Evolutionary conservation across 768 basidiomycete species (phyloP).

Genomic region (Suillus discolor): DNA sequence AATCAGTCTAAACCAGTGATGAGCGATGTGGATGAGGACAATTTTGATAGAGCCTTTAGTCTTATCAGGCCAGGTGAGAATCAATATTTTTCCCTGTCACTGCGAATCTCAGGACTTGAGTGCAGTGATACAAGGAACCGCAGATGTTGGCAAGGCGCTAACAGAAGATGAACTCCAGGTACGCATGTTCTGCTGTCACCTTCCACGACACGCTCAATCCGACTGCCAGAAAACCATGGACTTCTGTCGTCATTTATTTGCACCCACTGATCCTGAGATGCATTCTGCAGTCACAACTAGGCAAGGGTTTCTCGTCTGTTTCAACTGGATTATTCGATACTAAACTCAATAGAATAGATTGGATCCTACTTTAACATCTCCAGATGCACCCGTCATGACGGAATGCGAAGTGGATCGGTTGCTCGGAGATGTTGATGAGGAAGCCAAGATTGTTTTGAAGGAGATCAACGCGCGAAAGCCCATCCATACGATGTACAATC

Average conservation of each 20-base stretch:
- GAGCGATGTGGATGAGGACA: background rate
- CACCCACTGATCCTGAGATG: background rate
- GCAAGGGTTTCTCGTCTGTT: background rate
- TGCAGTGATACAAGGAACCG: background rate
- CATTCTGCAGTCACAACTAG: background rate
- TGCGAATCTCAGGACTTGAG: background rate
- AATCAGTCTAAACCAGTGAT: conserved; percentile 52
- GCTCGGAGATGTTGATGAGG: background rate
- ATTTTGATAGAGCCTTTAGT: background rate
- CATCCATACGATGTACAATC: background rate
- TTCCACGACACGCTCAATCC: background rate
- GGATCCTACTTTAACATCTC: background rate
- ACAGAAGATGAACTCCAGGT: conserved; percentile 2
- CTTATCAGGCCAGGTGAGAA: background rate
- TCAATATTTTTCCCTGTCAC: background rate
- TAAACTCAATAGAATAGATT: background rate
- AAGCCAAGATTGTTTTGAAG: background rate
- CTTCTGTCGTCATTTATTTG: background rate
- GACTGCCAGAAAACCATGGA: background rate
- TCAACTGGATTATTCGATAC: background rate
- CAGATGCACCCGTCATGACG: background rate
- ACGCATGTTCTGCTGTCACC: background rate
- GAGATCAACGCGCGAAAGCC: background rate
- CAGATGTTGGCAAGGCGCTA: background rate
- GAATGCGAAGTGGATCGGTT: background rate